Evolutionary conservation across 108 stramenopile species (phyloP), one percentile per base, ranked within the genome.

Genomic region (Nannochloropsis gaditana): DNA sequence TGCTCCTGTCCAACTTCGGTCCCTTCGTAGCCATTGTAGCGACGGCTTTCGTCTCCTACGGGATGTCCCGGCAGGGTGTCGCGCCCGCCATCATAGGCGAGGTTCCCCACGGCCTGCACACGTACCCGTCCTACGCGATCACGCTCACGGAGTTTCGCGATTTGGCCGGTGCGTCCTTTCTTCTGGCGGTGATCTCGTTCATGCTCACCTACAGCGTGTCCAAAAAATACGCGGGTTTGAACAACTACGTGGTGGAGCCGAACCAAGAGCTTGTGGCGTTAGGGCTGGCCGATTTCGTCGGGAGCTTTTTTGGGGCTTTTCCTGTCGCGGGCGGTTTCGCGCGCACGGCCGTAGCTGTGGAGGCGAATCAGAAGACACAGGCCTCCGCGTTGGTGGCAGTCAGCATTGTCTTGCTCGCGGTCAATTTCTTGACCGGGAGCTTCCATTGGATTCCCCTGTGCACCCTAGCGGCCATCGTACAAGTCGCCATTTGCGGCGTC

Each of bases 251-350:
- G 2, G 59, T 73, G 0, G 59, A 73, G 59, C 59, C 59, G 3
- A 73, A 73, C 59, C 59, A 73, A 73, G 59, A 73, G 59, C 59
- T 73, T 4, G 59, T 73, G 59, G 59, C 59, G n/a, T n/a, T 73
- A 15, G 59, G 59, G 4, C 59, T 73, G 3, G 59, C 59, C n/a
- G 59, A 73, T 73, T 73, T 73, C 59, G 59, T 73, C 19, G 59
- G 59, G 19, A 73, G 59, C 8, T 6, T 82, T 5, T 82, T 82
- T 82, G 45, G 45, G 43, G 82, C 44, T 82, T 82, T 82, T 82
- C 43, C 45, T 21, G 82, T 82, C 44, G 43, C 82, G 17, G 82
- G 82, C 45, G 82, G 82, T 21, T 45, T 82, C 19, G 43, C 82
- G 45, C 43, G 82, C 19, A 45, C 82, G 19, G 82, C 82, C 9